phyloP scores from a whole-genome alignment of 495 filamentous ascomycete genomes.

The Penicillium angulare region DNA sequence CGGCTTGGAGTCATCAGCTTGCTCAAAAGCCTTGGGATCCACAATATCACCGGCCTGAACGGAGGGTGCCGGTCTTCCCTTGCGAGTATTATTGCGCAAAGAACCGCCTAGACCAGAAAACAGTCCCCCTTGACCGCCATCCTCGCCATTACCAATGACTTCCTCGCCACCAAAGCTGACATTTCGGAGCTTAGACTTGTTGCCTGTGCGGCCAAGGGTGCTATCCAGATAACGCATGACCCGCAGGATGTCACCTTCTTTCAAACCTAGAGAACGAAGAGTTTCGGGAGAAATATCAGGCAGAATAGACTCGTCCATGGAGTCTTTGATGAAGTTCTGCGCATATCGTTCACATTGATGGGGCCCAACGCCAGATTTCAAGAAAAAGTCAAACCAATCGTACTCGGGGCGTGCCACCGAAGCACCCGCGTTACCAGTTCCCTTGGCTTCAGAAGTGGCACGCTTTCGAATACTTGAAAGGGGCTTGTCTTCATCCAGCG shows the following conservation, averaged over 20 bases:
- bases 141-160: slow-evolving; percentile 50
- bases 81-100: slow-evolving; percentile 91
- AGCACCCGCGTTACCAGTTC: slow-evolving; percentile 42
- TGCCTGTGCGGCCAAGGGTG: slow-evolving; percentile 65
- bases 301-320: slow-evolving; percentile 90
- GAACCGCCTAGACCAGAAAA: slow-evolving; percentile 90
- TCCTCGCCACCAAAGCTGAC: slow-evolving; percentile 62
- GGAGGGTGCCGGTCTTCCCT: slow-evolving; percentile 81
- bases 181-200: slow-evolving; percentile 57
- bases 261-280: slow-evolving; percentile 81
- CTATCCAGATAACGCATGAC: slow-evolving; percentile 87
- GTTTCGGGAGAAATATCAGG: slow-evolving; percentile 81
- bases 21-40: slow-evolving; percentile 80
- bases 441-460: slow-evolving; percentile 22
- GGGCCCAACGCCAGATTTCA: slow-evolving; percentile 83
- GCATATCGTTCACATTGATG: slow-evolving; percentile 94
- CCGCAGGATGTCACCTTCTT: slow-evolving; percentile 94
- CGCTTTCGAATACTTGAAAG: slow-evolving; percentile 67
- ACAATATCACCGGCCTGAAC: slow-evolving; percentile 82
- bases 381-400: slow-evolving; percentile 99
- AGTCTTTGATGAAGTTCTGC: slow-evolving; percentile 80
- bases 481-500: slow-evolving; percentile 95
- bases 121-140: slow-evolving; percentile 62
- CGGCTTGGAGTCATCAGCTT: slow-evolving; percentile 49
- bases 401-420: slow-evolving; percentile 65